A percentile compares a stretch with the other conserved stretches of the same genome.
Conservation (phyloP, 352 stramenopile species). For the Pythium vanterpoolii region DNA sequence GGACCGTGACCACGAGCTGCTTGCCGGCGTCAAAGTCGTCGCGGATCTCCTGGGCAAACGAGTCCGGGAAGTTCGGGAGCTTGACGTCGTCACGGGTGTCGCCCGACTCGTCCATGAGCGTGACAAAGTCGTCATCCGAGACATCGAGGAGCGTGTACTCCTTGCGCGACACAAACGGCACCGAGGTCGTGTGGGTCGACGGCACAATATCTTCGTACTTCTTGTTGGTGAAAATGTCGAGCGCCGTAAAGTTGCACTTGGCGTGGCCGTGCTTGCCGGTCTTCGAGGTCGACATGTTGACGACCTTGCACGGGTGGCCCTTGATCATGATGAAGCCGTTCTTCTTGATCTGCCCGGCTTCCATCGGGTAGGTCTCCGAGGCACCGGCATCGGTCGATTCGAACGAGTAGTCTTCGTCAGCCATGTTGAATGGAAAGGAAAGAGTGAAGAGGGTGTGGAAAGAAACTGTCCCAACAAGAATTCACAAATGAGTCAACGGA, state of each 20-base stretch:
- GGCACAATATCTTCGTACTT: conserved; percentile 99
- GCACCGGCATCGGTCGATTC: conserved; percentile 96
- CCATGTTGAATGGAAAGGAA: conserved; percentile 28
- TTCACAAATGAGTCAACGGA: not conserved
- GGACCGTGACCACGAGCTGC: conserved; percentile 94
- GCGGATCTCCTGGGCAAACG: conserved; percentile 96
- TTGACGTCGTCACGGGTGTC: conserved; percentile 98
- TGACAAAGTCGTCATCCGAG: conserved; percentile 97
- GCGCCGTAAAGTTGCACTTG: conserved; percentile 99
- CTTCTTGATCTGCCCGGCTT: conserved; percentile 99
- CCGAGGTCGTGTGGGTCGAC: conserved; percentile 97
- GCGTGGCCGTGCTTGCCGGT: conserved; percentile 99
- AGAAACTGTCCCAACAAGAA: conserved; percentile 13
- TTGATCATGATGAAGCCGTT: conserved; percentile 99
- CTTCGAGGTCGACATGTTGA: conserved; percentile 99
- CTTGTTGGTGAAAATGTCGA: conserved; percentile 99
- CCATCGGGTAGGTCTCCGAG: conserved; percentile 96
- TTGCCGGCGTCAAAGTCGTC: conserved; percentile 96
- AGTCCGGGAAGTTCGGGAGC: conserved; percentile 94
- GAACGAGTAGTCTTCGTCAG: conserved; percentile 84
- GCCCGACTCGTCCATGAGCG: conserved; percentile 97
- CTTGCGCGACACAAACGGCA: conserved; percentile 95
- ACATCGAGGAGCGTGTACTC: conserved; percentile 99
- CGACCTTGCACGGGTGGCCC: conserved; percentile 98
- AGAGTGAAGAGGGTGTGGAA: conserved; percentile 4